Base-by-base conservation (phyloP, 2,329 filamentous ascomycete genomes). In the Neonectria ditissima region DNA sequence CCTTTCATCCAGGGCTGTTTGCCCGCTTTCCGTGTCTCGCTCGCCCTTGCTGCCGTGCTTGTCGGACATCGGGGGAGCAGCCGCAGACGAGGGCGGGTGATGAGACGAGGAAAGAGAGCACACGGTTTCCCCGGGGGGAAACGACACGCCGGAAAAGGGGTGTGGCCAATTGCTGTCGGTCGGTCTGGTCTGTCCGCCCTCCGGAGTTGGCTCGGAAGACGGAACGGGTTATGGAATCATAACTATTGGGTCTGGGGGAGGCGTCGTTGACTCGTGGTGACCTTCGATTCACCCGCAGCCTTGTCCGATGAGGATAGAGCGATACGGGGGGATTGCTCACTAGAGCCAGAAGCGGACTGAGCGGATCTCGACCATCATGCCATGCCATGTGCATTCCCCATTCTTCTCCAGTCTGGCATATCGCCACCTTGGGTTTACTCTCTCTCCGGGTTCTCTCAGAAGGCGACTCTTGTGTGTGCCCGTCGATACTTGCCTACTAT, bases 51-150 rank as follows among this genome's bases (percentile, higher is more conserved):
- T 52, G 50, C 13, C 32, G 34, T 26, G 20, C 32, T 39, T 20
- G 13, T 52, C 18, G 26, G 26, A 41, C 37, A 20, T 20, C 37
- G 37, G 45, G 45, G 45, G 37, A 18, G 10, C 37, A 30, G 10
- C 47, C 37, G 45, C 44, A 13, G 20, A 24, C 48, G 30, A 50
- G 34, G 55, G 47, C 37, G 39, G 55, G 30, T 41, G 45, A 44
- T 34, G 45, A 16, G 55, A 34, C 16, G 55, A 59, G 55, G 39
- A 30, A 57, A 57, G 55, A 57, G 55, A 50, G 45, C 32, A 58
- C 45, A 34, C 45, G 55, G 24, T 24, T 26, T 51, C 50, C 34
- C 44, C 32, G n/a, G n/a, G n/a, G 28, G 37, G 48, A 58, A 24
- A 30, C 50, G 13, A 16, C 9, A 47, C 44, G n/a, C n/a, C n/a